Evolutionary conservation across 1,284 basidiomycete species (phyloP).

Genomic region (Amylostereum areolatum): DNA sequence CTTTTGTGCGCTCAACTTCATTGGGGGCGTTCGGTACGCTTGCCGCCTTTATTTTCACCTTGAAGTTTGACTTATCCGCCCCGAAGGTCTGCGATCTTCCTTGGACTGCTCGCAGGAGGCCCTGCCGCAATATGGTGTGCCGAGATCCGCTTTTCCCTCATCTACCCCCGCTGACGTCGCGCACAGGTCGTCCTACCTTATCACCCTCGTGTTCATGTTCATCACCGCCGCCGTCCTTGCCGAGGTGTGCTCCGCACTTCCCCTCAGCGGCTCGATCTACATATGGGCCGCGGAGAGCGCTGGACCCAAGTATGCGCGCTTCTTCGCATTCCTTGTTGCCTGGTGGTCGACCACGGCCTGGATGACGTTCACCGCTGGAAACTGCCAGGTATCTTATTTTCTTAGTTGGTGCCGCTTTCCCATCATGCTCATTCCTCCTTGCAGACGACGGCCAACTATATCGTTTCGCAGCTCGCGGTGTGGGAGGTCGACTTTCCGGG

Average conservation of each 20-base stretch:
- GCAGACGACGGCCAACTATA: slow-evolving; percentile 79
- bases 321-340: slow-evolving; percentile 82
- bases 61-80: neutral
- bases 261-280: slow-evolving; percentile 84
- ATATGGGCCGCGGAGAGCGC: slow-evolving; percentile 88
- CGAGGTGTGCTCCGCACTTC: slow-evolving; percentile 82
- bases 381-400: slow-evolving; percentile 59
- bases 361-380: slow-evolving; percentile 84
- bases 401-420: neutral
- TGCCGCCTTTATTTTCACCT: no score
- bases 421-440: neutral
- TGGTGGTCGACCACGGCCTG: slow-evolving; percentile 88
- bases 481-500: slow-evolving; percentile 78
- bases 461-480: slow-evolving; percentile 74
- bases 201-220: slow-evolving; percentile 77
- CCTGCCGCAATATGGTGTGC: slow-evolving; percentile 74
- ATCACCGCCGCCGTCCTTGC: slow-evolving; percentile 82
- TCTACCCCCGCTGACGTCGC: neutral
- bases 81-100: slow-evolving; percentile 75
- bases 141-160: neutral
- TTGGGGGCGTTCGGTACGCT: slow-evolving; percentile 71
- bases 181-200: slow-evolving; percentile 69
- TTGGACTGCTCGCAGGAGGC: slow-evolving; percentile 78
- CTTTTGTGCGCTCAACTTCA: slow-evolving; percentile 82
- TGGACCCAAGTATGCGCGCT: slow-evolving; percentile 74